phyloP scores from a whole-genome alignment of 257 asterid species.

The Capsicum baccatum region DNA sequence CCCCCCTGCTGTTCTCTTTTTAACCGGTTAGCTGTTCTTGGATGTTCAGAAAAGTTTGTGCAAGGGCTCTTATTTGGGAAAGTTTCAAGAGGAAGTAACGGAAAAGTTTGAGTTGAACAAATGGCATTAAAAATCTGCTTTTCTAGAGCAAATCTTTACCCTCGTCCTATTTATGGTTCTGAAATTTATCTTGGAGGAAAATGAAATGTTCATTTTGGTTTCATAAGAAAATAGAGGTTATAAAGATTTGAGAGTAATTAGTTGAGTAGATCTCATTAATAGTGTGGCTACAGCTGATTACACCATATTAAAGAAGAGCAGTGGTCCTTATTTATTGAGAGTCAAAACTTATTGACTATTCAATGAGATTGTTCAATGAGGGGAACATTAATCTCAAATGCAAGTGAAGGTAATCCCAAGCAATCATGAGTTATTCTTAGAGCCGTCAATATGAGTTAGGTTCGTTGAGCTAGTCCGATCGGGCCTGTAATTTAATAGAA shows the following conservation, averaged over 20 bases:
- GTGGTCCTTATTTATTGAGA: background rate
- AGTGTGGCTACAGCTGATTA: background rate
- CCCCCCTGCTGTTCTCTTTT: background rate
- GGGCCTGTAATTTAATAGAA: no score
- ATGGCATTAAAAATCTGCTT: background rate
- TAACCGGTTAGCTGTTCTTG: background rate
- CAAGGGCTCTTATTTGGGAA: background rate
- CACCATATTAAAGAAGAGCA: background rate
- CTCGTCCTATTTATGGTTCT: conserved; percentile 3
- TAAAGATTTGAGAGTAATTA: background rate
- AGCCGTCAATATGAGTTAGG: no score
- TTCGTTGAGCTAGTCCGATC: no score
- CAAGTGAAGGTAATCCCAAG: background rate
- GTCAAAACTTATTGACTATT: background rate
- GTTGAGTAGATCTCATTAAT: conserved; percentile 11
- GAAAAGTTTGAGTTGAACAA: conserved; percentile 12
- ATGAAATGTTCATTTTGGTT: background rate
- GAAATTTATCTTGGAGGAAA: background rate
- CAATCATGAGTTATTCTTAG: background rate
- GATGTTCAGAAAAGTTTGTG: background rate
- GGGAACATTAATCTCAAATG: background rate
- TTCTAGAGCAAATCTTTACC: background rate
- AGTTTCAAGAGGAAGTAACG: background rate
- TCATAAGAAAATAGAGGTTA: background rate
- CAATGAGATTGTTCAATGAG: background rate